Evolutionary conservation across 1,284 basidiomycete genomes (phyloP).

Genomic region (Pyrrhoderma noxium): DNA sequence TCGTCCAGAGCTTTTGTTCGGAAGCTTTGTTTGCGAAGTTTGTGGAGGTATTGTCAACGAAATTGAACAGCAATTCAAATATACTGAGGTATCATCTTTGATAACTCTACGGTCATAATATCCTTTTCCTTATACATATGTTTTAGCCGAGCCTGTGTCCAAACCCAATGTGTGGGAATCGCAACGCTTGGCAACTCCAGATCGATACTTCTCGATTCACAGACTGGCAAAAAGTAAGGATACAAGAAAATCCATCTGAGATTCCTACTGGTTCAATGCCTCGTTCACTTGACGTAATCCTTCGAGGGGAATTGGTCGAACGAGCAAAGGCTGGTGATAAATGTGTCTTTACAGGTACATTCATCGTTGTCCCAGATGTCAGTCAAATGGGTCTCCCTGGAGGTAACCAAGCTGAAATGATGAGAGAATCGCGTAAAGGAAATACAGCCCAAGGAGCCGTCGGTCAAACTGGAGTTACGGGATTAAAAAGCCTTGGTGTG

Average conservation of each 20-base stretch:
- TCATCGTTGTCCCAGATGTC: conserved; percentile 98
- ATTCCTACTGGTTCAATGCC: conserved; percentile 99
- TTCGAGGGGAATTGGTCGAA: conserved; percentile 93
- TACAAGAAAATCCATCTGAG: conserved; percentile 98
- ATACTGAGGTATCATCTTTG: conserved; percentile 94
- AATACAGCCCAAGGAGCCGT: conserved; percentile 57
- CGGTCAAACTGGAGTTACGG: conserved; percentile 85
- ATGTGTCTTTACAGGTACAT: conserved; percentile 95
- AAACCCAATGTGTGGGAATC: conserved; percentile 90
- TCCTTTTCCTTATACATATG: conserved; percentile 13
- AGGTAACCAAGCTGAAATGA: conserved; percentile 86
- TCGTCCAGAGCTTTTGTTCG: conserved; percentile 88
- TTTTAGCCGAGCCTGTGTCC: conserved; percentile 85
- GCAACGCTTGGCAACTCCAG: conserved; percentile 86
- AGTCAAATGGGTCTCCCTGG: conserved; percentile 94
- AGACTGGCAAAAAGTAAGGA: conserved; percentile 99
- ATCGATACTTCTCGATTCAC: conserved; percentile 96
- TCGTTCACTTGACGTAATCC: conserved; percentile 91
- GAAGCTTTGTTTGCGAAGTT: conserved; percentile 88
- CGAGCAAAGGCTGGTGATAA: conserved; percentile 98
- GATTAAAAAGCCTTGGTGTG: conserved; percentile 91
- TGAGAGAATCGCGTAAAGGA: conserved; percentile 74
- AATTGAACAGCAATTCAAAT: conserved; percentile 99
- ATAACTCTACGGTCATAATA: conserved; percentile 14
- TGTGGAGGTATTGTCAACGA: conserved; percentile 88